A percentile compares a stretch with the other conserved stretches of the same genome.
phyloP scores from a whole-genome alignment of 192 early-diverging fungal species.

The Phlyctochytrium planicorne region DNA sequence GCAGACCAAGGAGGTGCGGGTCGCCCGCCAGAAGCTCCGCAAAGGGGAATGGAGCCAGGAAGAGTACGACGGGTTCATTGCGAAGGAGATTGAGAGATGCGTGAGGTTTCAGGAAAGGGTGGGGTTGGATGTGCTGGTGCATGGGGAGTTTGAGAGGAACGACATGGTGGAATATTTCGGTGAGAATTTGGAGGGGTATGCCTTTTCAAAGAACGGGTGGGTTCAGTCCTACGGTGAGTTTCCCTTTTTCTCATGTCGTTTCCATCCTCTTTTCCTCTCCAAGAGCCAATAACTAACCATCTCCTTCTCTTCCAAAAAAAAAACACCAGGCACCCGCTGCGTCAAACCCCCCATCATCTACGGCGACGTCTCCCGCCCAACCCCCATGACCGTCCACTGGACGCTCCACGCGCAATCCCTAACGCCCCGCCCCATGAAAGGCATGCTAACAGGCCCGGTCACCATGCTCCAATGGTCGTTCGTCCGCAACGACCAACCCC shows the following conservation, averaged over 20 bases:
- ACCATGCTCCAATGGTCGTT: slow-evolving; percentile 99
- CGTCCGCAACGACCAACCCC: slow-evolving; percentile 94
- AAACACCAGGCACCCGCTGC: too few relatives aligned
- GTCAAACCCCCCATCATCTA: slow-evolving; percentile 98
- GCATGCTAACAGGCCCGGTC: slow-evolving; percentile 98
- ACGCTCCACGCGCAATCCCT: slow-evolving; percentile 84
- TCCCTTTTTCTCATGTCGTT: too few relatives aligned
- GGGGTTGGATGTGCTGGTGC: slow-evolving; percentile 93
- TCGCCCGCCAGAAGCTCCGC: slow-evolving; percentile 86
- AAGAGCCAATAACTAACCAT: too few relatives aligned
- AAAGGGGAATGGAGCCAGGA: slow-evolving; percentile 68
- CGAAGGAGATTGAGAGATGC: slow-evolving; percentile 79
- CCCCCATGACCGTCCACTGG: slow-evolving; percentile 90
- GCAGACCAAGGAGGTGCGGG: slow-evolving; percentile 95
- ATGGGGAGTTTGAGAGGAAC: slow-evolving; percentile 95
- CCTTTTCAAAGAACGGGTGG: slow-evolving; percentile 96
- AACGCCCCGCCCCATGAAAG: slow-evolving; percentile 93
- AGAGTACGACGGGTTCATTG: slow-evolving; percentile 81
- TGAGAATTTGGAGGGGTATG: slow-evolving; percentile 88
- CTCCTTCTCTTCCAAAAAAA: too few relatives aligned
- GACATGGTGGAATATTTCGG: slow-evolving; percentile 93
- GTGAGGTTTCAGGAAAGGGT: slow-evolving; percentile 86
- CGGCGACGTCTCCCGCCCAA: slow-evolving; percentile 89
- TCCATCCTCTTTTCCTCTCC: too few relatives aligned
- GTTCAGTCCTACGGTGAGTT: slow-evolving; percentile 96